Conservation (phyloP, 2,329 filamentous ascomycete genomes). For the Claviceps monticola region DNA sequence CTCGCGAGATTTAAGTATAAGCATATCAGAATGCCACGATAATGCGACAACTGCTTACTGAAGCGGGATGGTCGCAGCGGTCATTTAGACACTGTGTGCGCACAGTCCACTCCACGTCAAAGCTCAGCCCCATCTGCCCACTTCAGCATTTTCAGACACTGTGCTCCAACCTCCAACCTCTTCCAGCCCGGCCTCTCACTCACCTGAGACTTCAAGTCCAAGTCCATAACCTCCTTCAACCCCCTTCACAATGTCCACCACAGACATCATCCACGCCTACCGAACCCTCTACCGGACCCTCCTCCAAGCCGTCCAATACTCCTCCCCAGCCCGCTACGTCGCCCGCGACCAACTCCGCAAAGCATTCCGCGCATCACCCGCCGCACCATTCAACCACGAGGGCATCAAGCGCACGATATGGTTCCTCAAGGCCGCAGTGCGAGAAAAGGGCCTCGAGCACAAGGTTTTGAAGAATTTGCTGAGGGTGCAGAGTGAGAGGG, state of each 20-base stretch:
- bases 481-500: conserved; percentile 13
- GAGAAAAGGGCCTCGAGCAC: conserved; percentile 55
- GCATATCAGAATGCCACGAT: neutral
- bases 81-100: neutral
- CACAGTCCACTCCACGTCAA: neutral
- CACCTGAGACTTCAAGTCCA: neutral
- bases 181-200: neutral
- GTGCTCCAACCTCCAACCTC: neutral
- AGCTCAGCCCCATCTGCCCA: neutral
- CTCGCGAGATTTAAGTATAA: neutral
- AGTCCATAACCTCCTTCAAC: neutral
- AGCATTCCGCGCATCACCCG: conserved; percentile 36
- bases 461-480: conserved; percentile 56
- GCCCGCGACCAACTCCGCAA: conserved; percentile 44
- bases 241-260: conserved; percentile 9
- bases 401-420: conserved; percentile 51
- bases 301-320: conserved; percentile 59
- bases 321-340: conserved; percentile 51
- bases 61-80: neutral
- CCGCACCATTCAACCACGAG: conserved; percentile 25
- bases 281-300: conserved; percentile 52
- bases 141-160: neutral
- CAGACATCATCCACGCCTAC: conserved; percentile 49
- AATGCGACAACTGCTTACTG: neutral
- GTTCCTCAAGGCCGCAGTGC: conserved; percentile 54